These are phyloP conservation scores for Gossypium schwendimanii DNA, from an alignment of 441 rosid species.

Conservation along the genomic window DNA sequence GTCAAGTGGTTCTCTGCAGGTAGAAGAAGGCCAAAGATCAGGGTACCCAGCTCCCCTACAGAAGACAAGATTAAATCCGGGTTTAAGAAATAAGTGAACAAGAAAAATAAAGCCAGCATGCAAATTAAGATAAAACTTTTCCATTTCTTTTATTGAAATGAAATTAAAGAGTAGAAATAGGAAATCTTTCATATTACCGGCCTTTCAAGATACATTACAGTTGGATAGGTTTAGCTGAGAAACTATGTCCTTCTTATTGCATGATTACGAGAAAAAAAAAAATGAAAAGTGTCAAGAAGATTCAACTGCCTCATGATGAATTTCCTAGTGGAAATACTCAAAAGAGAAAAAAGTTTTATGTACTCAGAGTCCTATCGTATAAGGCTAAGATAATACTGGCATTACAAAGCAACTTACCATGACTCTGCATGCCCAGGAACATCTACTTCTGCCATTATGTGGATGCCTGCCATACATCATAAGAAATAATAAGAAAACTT, in stretches of 20 bases:
- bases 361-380: not conserved
- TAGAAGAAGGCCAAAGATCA: conserved; percentile 81
- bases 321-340: not conserved
- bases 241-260: not conserved
- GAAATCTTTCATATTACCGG: not conserved
- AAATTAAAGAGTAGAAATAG: not conserved
- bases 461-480: conserved; percentile 58
- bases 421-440: conserved; percentile 99
- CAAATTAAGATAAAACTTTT: not conserved
- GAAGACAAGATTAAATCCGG: conserved; percentile 17
- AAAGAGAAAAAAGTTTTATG: not conserved
- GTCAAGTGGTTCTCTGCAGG: conserved; percentile 96
- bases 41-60: conserved; percentile 89
- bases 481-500: conserved; percentile 6
- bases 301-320: not conserved
- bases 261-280: not conserved
- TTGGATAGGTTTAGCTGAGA: not conserved
- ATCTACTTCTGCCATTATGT: conserved; percentile 89
- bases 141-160: not conserved
- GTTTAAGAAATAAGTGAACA: not conserved
- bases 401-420: conserved; percentile 43
- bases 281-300: not conserved
- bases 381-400: not conserved
- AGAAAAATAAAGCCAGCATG: not conserved
- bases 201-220: not conserved